Evolutionary conservation across 441 rosid genomes (phyloP).

Genomic region (Populus hybrid): DNA sequence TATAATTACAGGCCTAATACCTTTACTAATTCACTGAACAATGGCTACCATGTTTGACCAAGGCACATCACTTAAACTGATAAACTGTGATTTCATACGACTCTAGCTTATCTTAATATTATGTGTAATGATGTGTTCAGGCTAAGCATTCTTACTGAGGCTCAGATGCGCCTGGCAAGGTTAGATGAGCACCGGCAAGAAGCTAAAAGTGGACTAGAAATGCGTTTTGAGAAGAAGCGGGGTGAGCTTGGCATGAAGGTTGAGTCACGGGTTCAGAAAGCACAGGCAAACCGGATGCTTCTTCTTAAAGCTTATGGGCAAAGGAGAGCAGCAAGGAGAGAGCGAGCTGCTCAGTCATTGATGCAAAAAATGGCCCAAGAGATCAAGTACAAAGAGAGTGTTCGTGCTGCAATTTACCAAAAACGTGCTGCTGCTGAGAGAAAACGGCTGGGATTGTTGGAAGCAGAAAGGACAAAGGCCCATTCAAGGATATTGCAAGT

Average conservation of each 20-base stretch:
- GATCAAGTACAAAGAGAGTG: slow-evolving; percentile 66
- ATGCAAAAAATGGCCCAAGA: slow-evolving; percentile 64
- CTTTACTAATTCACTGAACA: neutral
- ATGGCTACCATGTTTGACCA: neutral
- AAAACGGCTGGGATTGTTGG: slow-evolving; percentile 64
- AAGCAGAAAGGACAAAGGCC: slow-evolving; percentile 67
- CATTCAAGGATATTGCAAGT: slow-evolving; percentile 59
- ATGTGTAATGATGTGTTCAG: slow-evolving; percentile 24
- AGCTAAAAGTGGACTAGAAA: slow-evolving; percentile 58
- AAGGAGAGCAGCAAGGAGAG: slow-evolving; percentile 54
- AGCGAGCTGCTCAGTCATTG: slow-evolving; percentile 65
- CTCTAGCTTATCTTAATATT: neutral
- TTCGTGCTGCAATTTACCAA: slow-evolving; percentile 68
- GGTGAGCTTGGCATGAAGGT: slow-evolving; percentile 68
- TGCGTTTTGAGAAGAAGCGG: slow-evolving; percentile 60
- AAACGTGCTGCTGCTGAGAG: slow-evolving; percentile 79
- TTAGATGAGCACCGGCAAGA: slow-evolving; percentile 73
- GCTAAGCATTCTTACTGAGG: slow-evolving; percentile 58
- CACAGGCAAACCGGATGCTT: slow-evolving; percentile 66
- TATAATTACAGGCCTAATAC: too few relatives aligned
- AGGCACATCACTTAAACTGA: neutral
- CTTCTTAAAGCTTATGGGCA: slow-evolving; percentile 54
- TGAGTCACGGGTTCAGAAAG: slow-evolving; percentile 58
- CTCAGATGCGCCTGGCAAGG: slow-evolving; percentile 63
- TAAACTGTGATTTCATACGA: neutral